Base-by-base conservation (phyloP, 192 early-diverging fungal species). In the Jimgerdemannia lactiflua region DNA sequence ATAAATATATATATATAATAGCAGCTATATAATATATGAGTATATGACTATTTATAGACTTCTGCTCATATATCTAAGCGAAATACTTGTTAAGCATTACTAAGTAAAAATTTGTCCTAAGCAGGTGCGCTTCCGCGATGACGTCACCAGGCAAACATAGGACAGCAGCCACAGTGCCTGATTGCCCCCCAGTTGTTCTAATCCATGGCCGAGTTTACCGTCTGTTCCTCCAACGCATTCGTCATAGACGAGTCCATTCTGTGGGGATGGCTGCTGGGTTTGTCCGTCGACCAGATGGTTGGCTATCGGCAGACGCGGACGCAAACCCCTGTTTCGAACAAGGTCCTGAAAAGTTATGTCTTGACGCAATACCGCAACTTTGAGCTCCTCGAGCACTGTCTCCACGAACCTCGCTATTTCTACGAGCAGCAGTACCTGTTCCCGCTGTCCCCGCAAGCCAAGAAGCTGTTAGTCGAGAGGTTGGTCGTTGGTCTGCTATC, bases 311-410 rank as follows among this genome's bases (percentile, higher is more conserved):
- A 78, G 74, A 72, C 71, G 1, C 67, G 71, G 3, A 79, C 79
- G 65, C 77, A 78, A 67, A 75, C 75, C 8, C 77, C 77, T 3
- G 81, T 76, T 14, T 65, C 81, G 17, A 44, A 71, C 59, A 77
- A 77, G 65, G 81, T 82, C 42, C 74, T 82, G 64, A 78, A 76
- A 43, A 77, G 71, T 66, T 78, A 82, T 43, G 76, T 82, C 75
- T 75, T 77, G 0, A 78, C 76, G 4, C 81, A 82, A 54, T 82
- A 75, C 69, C 71, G 81, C 39, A 78, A 77, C 20, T 82, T 78
- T 42, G 81, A 82, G 39, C 71, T 82, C 74, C 78, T 82, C 74
- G 77, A 82, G 40, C 81, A 82, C 20, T 82, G 78, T 71, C 66
- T 82, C 8, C 81, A 82, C 43, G 77, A 82, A 20, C 81, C 81